Evolutionary conservation across 2,329 filamentous ascomycete species (phyloP).

Genomic region (Nemania serpens): DNA sequence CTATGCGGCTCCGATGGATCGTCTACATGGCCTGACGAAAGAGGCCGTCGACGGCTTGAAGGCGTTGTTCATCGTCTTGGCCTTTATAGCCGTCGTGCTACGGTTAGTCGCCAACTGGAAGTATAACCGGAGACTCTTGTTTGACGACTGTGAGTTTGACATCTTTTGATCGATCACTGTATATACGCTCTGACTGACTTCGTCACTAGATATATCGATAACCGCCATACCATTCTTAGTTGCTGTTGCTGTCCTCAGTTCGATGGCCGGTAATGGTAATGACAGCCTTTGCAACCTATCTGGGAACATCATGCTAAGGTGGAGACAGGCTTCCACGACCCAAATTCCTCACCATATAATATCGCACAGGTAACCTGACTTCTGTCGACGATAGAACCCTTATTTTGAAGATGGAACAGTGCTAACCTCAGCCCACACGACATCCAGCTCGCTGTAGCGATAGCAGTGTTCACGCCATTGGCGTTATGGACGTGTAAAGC

Average conservation of each 20-base stretch:
- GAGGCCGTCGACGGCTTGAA: constrained; percentile 22
- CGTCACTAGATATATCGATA: constrained; percentile 22
- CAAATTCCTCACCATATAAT: constrained; percentile 1
- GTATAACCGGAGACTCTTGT: constrained; percentile 21
- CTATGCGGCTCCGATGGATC: constrained; percentile 12
- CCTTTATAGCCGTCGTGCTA: constrained; percentile 17
- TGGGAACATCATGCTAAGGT: constrained; percentile 7
- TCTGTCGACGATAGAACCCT: neutral
- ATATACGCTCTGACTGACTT: neutral
- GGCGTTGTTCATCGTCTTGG: constrained; percentile 17
- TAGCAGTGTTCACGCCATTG: constrained; percentile 17
- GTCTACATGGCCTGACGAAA: constrained; percentile 7
- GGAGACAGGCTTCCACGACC: constrained; percentile 25
- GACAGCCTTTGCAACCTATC: neutral
- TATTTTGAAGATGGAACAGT: neutral
- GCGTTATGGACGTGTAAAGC: constrained; percentile 29
- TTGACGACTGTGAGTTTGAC: constrained; percentile 26
- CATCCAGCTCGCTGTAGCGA: constrained; percentile 21
- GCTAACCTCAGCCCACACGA: neutral
- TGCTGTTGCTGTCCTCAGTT: constrained; percentile 16
- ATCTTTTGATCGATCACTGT: neutral
- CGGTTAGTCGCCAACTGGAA: constrained; percentile 27
- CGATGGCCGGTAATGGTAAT: constrained; percentile 26
- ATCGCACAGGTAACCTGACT: constrained; percentile 23
- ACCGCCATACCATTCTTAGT: constrained; percentile 24